Percentiles rank a stretch among this genome's conserved stretches.
Conservation (phyloP, 164 flowering plant species). For the Vitis labrusca region DNA sequence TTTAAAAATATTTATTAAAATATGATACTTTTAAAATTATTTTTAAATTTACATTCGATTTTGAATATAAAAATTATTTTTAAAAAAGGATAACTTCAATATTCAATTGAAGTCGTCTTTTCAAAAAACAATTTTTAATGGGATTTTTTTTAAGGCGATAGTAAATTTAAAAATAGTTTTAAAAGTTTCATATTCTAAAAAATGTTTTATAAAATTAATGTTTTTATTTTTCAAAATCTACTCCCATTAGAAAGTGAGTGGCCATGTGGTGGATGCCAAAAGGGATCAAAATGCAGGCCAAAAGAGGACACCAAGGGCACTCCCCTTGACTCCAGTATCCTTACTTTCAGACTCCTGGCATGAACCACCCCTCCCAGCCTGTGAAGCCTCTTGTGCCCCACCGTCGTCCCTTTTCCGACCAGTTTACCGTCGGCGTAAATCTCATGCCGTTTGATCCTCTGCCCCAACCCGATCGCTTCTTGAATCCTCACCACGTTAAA, state of each 20-base stretch:
- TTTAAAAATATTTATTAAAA: no score
- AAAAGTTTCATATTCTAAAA: no score
- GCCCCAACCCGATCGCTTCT: constrained; percentile 92
- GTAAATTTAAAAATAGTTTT: no score
- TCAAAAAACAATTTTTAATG: no score
- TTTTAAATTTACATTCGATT: no score
- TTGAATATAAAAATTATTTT: no score
- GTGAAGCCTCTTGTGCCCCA: constrained; percentile 92
- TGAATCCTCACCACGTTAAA: constrained; percentile 90
- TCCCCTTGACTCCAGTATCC: constrained; percentile 45
- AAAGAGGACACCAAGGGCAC: constrained; percentile 75
- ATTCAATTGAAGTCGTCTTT: no score
- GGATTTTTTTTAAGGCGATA: no score
- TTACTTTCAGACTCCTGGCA: constrained; percentile 50
- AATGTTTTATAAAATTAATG: no score
- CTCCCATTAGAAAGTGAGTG: not conserved
- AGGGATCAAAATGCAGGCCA: constrained; percentile 81
- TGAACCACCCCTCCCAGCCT: constrained; percentile 57
- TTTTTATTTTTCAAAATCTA: no score
- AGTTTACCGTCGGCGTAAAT: constrained; percentile 58
- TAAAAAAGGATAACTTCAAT: no score
- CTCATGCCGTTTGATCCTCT: constrained; percentile 67
- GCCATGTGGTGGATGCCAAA: constrained; percentile 46
- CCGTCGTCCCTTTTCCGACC: constrained; percentile 61
- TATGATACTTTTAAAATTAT: no score